Percentiles rank a stretch among this genome's conserved stretches.
These are phyloP conservation scores for Yueomyces sp. DNA, from an alignment of 805 yeast genomes.

Conservation along the genomic window DNA sequence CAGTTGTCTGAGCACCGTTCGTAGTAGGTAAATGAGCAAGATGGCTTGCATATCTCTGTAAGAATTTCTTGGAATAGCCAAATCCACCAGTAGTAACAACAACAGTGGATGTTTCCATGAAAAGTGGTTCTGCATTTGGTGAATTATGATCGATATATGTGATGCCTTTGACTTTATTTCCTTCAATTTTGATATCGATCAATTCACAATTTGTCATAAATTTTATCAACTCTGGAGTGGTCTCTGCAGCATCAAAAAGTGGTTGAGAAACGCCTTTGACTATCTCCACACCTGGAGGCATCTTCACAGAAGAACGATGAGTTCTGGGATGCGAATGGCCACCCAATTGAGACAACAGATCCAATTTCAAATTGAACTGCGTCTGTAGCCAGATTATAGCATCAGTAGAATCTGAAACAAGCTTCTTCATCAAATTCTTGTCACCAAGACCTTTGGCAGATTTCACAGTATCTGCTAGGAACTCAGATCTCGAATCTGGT, in stretches of 20 bases:
- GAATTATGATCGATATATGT: constrained; percentile 22
- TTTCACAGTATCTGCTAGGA: constrained; percentile 51
- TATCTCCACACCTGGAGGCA: constrained; percentile 51
- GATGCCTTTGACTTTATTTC: constrained; percentile 28
- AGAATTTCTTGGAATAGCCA: constrained; percentile 27
- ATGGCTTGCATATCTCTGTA: constrained; percentile 35
- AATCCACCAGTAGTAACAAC: constrained; percentile 51
- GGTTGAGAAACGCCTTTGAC: constrained; percentile 31
- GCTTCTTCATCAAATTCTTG: constrained; percentile 41
- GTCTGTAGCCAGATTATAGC: constrained; percentile 67
- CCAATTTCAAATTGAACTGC: constrained; percentile 45
- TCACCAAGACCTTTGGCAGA: constrained; percentile 55
- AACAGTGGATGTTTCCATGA: constrained; percentile 22
- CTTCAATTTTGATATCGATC: constrained; percentile 19
- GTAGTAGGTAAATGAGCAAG: constrained; percentile 37
- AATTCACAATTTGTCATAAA: constrained; percentile 30
- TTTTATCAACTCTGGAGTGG: constrained; percentile 20
- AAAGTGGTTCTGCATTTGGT: constrained; percentile 11
- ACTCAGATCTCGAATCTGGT: constrained; percentile 43
- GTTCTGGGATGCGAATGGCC: constrained; percentile 76
- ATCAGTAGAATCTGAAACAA: constrained; percentile 46
- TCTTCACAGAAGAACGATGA: constrained; percentile 52
- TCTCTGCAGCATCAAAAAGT: constrained; percentile 23
- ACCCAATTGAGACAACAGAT: constrained; percentile 62
- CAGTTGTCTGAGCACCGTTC: constrained; percentile 42